Conservation (phyloP, 164 flowering plant genomes). For the Vitis labrusca region DNA sequence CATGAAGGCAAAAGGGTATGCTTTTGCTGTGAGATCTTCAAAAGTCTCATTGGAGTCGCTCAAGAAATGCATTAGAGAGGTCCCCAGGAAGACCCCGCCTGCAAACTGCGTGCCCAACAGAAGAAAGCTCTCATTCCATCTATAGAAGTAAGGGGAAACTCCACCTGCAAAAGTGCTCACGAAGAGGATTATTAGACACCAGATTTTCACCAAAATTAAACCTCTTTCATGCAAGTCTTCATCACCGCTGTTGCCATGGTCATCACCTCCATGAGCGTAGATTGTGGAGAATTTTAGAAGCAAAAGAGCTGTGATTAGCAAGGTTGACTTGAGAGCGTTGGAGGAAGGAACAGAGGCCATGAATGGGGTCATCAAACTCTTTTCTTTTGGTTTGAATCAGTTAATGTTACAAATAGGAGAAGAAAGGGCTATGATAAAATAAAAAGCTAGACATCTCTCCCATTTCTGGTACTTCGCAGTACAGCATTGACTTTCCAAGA, state of each 20-base stretch:
- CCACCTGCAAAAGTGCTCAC: constrained; percentile 72
- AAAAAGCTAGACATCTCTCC: neutral
- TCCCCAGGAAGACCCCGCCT: constrained; percentile 80
- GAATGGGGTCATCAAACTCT: neutral
- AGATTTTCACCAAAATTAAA: constrained; percentile 61
- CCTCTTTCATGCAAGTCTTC: constrained; percentile 39
- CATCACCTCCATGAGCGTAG: constrained; percentile 34
- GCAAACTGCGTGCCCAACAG: constrained; percentile 83
- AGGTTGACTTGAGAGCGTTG: constrained; percentile 28
- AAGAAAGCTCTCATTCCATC: constrained; percentile 82
- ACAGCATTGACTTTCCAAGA: constrained; percentile 34
- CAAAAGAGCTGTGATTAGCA: constrained; percentile 17
- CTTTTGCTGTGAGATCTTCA: constrained; percentile 38
- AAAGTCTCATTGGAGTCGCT: constrained; percentile 65
- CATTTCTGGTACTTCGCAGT: constrained; percentile 20
- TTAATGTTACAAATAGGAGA: neutral
- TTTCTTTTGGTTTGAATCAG: neutral
- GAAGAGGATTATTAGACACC: constrained; percentile 66
- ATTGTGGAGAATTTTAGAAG: constrained; percentile 27
- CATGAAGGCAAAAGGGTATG: constrained; percentile 80
- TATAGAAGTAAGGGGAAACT: constrained; percentile 70
- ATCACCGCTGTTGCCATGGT: neutral
- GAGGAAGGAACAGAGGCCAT: constrained; percentile 28
- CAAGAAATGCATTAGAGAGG: constrained; percentile 81
- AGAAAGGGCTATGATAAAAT: neutral